phyloP scores from a whole-genome alignment of 2,329 filamentous ascomycete genomes.

The Fusarium papillatum region DNA sequence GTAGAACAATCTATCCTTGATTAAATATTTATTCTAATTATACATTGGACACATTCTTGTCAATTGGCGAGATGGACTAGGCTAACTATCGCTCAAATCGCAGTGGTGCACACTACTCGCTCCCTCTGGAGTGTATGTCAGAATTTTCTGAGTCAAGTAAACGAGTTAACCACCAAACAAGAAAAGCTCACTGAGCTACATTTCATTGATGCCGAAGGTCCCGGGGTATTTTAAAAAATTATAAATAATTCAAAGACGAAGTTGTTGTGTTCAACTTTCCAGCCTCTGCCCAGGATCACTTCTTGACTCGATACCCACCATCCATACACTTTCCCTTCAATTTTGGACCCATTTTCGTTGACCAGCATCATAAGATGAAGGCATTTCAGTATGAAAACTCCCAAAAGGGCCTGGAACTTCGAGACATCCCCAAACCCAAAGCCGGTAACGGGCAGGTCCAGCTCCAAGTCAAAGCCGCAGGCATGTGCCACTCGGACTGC shows the following conservation, averaged over 20 bases:
- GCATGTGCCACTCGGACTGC: background rate
- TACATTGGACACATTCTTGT: background rate
- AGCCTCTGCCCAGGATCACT: background rate
- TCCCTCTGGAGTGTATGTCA: background rate
- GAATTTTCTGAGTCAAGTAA: background rate
- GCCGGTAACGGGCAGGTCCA: background rate
- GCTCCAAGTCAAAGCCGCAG: background rate
- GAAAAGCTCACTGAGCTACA: background rate
- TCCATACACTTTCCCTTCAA: background rate
- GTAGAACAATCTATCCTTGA: background rate
- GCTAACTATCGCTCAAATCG: background rate
- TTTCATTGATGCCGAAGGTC: background rate
- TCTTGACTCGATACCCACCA: background rate
- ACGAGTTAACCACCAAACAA: background rate
- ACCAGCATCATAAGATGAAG: background rate
- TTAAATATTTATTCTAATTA: background rate
- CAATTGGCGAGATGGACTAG: background rate
- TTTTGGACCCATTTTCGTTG: background rate
- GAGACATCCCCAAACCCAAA: background rate
- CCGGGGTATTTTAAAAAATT: background rate
- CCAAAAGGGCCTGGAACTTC: background rate
- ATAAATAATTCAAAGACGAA: background rate
- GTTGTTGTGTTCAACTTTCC: background rate
- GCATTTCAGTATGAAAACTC: background rate
- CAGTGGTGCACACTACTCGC: background rate